Conservation (phyloP, 2,329 filamentous ascomycete species). For the Geosmithia putterillii region DNA sequence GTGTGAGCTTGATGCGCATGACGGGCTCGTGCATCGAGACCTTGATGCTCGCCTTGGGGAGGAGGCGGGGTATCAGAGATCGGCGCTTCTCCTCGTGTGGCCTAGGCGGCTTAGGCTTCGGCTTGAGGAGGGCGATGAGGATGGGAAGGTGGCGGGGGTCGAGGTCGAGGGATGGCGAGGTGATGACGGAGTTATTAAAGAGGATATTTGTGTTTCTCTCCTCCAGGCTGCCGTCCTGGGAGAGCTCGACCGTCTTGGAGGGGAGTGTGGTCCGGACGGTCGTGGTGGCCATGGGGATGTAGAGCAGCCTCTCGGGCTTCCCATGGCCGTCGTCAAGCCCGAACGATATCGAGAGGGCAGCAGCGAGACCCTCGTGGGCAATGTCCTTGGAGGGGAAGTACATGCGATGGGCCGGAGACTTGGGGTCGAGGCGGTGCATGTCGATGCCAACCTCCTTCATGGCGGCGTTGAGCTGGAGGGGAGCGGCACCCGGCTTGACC, state of each 20-base stretch:
- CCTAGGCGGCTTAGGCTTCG: constrained; percentile 24
- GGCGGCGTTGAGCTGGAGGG: constrained; percentile 72
- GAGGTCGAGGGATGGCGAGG: constrained; percentile 86
- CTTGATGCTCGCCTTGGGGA: constrained; percentile 91
- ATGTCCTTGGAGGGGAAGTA: constrained; percentile 90
- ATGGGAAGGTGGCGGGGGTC: constrained; percentile 86
- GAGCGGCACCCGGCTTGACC: constrained; percentile 52
- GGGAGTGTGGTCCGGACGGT: constrained; percentile 88
- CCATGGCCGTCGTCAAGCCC: constrained; percentile 84
- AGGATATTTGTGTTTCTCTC: constrained; percentile 93
- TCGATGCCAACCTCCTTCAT: constrained; percentile 97
- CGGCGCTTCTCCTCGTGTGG: constrained; percentile 38
- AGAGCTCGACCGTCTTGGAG: constrained; percentile 81
- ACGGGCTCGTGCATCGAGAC: constrained; percentile 96
- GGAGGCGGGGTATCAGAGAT: constrained; percentile 71
- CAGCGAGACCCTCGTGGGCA: constrained; percentile 86
- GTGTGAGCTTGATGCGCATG: constrained; percentile 74
- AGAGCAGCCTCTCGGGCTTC: constrained; percentile 75
- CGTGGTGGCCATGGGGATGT: constrained; percentile 94
- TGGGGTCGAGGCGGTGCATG: constrained; percentile 79
- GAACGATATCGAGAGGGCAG: constrained; percentile 83
- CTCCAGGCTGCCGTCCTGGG: constrained; percentile 56
- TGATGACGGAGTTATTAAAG: constrained; percentile 91
- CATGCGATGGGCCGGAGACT: constrained; percentile 93
- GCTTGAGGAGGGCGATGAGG: constrained; percentile 62